Percentiles rank a stretch among this genome's conserved stretches.
Conservation (phyloP, 2,329 filamentous ascomycete species). For the Ascochyta fabae region DNA sequence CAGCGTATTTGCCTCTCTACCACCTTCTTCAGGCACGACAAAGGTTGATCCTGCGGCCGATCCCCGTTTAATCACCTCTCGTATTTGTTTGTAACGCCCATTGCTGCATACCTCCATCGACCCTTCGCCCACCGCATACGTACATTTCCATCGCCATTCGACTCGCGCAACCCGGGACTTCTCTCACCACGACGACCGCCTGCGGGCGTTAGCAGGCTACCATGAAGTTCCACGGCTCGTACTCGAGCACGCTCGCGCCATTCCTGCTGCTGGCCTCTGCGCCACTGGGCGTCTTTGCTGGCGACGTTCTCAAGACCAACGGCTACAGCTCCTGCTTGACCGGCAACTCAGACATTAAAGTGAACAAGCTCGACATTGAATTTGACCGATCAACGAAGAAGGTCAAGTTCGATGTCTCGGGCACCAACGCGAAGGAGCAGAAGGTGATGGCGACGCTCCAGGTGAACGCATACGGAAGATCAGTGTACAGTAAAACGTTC, state of each 20-base stretch:
- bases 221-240: slow-evolving; percentile 46
- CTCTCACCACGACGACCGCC: slow-evolving; percentile 28
- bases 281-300: slow-evolving; percentile 63
- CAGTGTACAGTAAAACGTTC: slow-evolving; percentile 80
- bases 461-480: slow-evolving; percentile 82
- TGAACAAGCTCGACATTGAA: slow-evolving; percentile 76
- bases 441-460: slow-evolving; percentile 80
- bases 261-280: slow-evolving; percentile 47
- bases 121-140: slow-evolving; percentile 10
- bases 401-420: slow-evolving; percentile 82
- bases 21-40: slow-evolving; percentile 31
- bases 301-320: slow-evolving; percentile 77
- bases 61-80: slow-evolving; percentile 36
- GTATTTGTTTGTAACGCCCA: slow-evolving; percentile 21
- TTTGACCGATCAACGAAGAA: slow-evolving; percentile 78
- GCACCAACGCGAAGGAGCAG: slow-evolving; percentile 73
- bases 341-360: slow-evolving; percentile 65
- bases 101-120: slow-evolving; percentile 23
- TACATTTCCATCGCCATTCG: background rate
- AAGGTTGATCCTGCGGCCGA: slow-evolving; percentile 48
- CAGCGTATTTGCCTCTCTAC: slow-evolving; percentile 19
- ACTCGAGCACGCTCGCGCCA: slow-evolving; percentile 48
- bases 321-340: slow-evolving; percentile 78
- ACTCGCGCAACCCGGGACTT: slow-evolving; percentile 1
- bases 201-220: slow-evolving; percentile 35